phyloP scores from a whole-genome alignment of 2,329 filamentous ascomycete species.

The Diaporthe humulicola region DNA sequence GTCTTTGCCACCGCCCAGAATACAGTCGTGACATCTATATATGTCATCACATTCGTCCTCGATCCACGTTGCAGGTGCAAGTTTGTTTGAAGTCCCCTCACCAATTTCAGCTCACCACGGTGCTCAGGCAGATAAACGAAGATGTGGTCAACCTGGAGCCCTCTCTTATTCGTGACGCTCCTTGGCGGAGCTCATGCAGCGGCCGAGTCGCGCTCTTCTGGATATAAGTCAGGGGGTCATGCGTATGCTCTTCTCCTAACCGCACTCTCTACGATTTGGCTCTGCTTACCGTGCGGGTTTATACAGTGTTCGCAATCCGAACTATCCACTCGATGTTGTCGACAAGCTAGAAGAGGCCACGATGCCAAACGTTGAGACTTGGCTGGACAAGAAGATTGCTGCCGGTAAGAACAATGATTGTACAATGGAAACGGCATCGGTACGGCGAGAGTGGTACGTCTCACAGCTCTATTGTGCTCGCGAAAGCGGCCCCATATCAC shows the following conservation, averaged over 20 bases:
- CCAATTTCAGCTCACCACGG: not conserved
- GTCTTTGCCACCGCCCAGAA: not conserved
- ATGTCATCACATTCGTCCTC: not conserved
- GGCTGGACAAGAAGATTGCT: conserved; percentile 45
- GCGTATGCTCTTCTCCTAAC: not conserved
- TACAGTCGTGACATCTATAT: not conserved
- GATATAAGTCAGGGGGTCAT: not conserved
- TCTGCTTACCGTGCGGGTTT: not conserved
- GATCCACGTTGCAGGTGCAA: not conserved
- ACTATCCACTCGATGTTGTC: conserved; percentile 46
- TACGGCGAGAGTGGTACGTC: conserved; percentile 4
- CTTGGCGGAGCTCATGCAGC: not conserved
- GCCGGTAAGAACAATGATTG: conserved; percentile 10
- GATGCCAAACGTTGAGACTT: conserved; percentile 47
- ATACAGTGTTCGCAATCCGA: conserved; percentile 42
- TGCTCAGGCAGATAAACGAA: not conserved
- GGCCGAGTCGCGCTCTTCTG: not conserved
- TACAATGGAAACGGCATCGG: not conserved
- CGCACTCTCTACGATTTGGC: too few species aligned
- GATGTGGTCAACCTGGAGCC: conserved; percentile 8
- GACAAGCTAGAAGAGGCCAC: conserved; percentile 46
- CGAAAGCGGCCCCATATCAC: not conserved
- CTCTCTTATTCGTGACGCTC: conserved; percentile 7
- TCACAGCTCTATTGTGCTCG: not conserved
- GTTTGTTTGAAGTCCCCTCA: not conserved